Base-by-base conservation (phyloP, 805 yeast genomes). In the Cyberlindnera saturnus region DNA sequence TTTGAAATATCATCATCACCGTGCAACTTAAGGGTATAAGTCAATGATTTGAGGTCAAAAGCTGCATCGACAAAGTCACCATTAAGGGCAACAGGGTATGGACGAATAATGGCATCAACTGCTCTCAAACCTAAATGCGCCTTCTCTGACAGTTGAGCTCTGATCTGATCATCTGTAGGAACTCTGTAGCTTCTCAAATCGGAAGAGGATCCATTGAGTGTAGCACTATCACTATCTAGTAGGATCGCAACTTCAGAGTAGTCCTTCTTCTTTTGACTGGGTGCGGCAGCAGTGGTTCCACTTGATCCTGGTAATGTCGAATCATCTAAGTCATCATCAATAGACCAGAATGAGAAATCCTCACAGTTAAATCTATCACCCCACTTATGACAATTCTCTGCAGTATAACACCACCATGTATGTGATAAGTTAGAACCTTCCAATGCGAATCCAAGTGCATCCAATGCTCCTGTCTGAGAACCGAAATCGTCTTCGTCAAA, bases 331-430 rank as follows among this genome's bases (percentile, higher is more conserved):
- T 47, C 57, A 44, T 83, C 88, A 47, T 82, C 89, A 3, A 69
- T 63, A 2, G 93, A 82, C 84, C 83, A 91, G 44, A 91, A 75
- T 1, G 96, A 86, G 60, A 91, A 82, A 62, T 91, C 98, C 59
- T 91, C 99, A 51, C 88, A 81, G 56, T 91, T 91, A 95, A 97
- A 91, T 20, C 73, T 61, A 62, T 91, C 99, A 0, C 99, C 99
- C 82, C 86, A 81, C 57, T 75, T 66, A 63, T 93, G 96, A 30
- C 78, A 67, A 58, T 90, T 91, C 34, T 69, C 65, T 6, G 82
- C 69, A 31, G 85, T 75, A 60, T 91, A 91, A 53, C 88, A 79
- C 98, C 99, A 91, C 56, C 81, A 77, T 3, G 96, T 81, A 60
- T 81, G 88, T 36, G 84, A 77, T 55, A 88, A 61, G 39, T 75